These are phyloP conservation scores for Aspergillus viridinutans DNA, from an alignment of 2,329 filamentous ascomycete species.

Conservation along the genomic window DNA sequence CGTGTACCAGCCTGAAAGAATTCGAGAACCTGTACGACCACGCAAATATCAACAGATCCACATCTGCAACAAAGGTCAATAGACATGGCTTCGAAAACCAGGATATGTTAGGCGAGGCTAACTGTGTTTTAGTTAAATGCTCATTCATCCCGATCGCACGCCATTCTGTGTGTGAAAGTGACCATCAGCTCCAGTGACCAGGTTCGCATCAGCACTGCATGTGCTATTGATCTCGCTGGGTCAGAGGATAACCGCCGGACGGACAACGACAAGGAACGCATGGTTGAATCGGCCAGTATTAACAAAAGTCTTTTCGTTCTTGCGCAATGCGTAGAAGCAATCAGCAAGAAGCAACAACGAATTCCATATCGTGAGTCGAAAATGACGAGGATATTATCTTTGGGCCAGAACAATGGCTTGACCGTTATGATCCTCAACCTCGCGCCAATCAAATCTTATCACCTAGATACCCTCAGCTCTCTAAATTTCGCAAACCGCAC, in stretches of 20 bases:
- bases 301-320: conserved; percentile 96
- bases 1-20: conserved; percentile 80
- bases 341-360: conserved; percentile 67
- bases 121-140: conserved; percentile 63
- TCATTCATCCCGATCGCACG: conserved; percentile 84
- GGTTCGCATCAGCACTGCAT: conserved; percentile 74
- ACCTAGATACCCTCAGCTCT: conserved; percentile 88
- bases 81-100: not conserved
- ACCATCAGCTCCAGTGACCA: conserved; percentile 68
- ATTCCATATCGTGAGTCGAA: conserved; percentile 94
- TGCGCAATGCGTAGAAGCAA: conserved; percentile 92
- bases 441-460: conserved; percentile 84
- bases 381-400: conserved; percentile 89
- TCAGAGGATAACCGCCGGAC: conserved; percentile 94
- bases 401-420: conserved; percentile 92
- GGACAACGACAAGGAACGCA: conserved; percentile 84
- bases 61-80: conserved; percentile 72
- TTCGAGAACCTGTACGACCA: conserved; percentile 89
- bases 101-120: not conserved
- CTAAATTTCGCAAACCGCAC: conserved; percentile 92
- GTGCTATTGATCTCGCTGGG: conserved; percentile 89
- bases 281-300: conserved; percentile 94
- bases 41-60: conserved; percentile 84
- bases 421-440: conserved; percentile 97
- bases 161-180: conserved; percentile 85